Percentiles rank a stretch among this genome's conserved stretches.
These are phyloP conservation scores for Urostyla sp. DNA, from an alignment of 73 alveolate genomes.

Conservation along the genomic window DNA sequence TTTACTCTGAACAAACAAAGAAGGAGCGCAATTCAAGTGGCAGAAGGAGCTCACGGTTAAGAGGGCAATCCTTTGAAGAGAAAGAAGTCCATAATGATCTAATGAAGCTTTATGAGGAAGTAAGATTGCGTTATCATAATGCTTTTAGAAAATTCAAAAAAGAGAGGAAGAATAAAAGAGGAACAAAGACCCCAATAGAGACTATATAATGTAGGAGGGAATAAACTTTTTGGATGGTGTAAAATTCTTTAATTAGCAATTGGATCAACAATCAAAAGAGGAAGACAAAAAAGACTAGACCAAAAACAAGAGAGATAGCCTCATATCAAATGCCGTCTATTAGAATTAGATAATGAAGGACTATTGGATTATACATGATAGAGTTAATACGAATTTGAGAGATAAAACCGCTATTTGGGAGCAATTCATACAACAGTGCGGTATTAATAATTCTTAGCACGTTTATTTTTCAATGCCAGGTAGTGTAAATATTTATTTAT, in stretches of 20 bases:
- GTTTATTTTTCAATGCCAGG: conserved; percentile 47
- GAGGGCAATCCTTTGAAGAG: too few relatives aligned
- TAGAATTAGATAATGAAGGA: background rate
- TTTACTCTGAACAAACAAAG: too few relatives aligned
- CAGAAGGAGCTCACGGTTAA: too few relatives aligned
- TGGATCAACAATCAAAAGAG: too few relatives aligned
- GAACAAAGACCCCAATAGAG: conserved; percentile 46
- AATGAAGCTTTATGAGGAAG: too few relatives aligned
- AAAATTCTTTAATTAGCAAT: conserved; percentile 3
- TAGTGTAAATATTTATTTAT: background rate
- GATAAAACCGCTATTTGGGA: conserved; percentile 13
- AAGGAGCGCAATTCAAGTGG: too few relatives aligned
- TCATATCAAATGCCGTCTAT: background rate
- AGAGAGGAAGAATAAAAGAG: conserved; percentile 51
- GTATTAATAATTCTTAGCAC: conserved; percentile 9
- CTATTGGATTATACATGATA: conserved; percentile 9
- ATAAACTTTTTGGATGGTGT: background rate
- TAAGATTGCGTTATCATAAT: too few relatives aligned
- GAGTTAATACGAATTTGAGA: conserved; percentile 8
- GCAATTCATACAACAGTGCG: conserved; percentile 1
- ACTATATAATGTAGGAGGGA: conserved; percentile 33
- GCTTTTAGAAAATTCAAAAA: background rate
- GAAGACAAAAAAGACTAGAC: background rate
- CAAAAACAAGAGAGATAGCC: background rate
- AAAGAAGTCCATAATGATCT: too few relatives aligned